Evolutionary conservation across 345 rosid species (phyloP).

Genomic region (Eucalyptus cloeziana): DNA sequence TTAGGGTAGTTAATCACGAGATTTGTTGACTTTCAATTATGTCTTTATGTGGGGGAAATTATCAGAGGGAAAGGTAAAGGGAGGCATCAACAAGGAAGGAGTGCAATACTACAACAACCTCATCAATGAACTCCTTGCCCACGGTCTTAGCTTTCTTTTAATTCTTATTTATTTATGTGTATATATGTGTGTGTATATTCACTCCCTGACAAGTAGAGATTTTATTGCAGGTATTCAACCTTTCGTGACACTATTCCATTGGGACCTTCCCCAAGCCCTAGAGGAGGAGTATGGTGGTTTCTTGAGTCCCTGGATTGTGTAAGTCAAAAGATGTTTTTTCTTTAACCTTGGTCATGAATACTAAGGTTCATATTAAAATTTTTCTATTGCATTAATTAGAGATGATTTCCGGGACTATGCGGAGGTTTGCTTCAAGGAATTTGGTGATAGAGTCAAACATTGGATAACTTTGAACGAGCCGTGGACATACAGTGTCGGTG

Average conservation of each 20-base stretch:
- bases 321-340: background rate
- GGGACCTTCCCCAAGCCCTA: slow-evolving; percentile 20
- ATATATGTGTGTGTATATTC: no score
- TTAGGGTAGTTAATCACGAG: background rate
- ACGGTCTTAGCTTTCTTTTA: slow-evolving; percentile 4
- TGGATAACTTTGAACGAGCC: background rate
- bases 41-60: background rate
- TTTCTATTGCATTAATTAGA: background rate
- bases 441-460: background rate
- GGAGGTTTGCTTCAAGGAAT: background rate
- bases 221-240: slow-evolving; percentile 11
- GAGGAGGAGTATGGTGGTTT: slow-evolving; percentile 1
- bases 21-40: background rate
- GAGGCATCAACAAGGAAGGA: slow-evolving; percentile 44
- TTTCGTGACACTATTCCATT: slow-evolving; percentile 19
- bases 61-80: slow-evolving; percentile 25
- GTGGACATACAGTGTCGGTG: background rate
- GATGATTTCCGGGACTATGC: background rate
- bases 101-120: slow-evolving; percentile 34
- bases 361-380: background rate
- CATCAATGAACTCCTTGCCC: slow-evolving; percentile 39
- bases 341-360: background rate
- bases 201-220: background rate
- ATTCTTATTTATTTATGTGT: background rate
- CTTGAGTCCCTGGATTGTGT: background rate